Conservation (phyloP, 768 basidiomycete species). For the Lactifluus hygrophoroides region DNA sequence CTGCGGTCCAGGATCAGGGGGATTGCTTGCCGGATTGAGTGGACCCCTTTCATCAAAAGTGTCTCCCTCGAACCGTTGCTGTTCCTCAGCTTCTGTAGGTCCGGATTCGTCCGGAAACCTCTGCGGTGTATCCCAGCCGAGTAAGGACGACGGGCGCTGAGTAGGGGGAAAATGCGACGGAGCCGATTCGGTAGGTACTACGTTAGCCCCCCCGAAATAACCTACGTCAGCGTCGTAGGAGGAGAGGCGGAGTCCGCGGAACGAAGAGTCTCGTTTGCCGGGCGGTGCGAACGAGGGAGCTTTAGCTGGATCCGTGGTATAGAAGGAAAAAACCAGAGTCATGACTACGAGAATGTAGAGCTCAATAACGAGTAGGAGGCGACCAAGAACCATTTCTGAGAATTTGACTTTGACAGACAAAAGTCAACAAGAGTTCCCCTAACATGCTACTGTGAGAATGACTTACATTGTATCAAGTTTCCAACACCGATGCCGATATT, state of each 20-base stretch:
- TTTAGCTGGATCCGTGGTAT: conserved; percentile 1
- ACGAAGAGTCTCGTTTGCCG: conserved; percentile 22
- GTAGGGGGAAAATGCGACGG: not conserved
- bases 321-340: conserved; percentile 41
- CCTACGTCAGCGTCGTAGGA: not conserved
- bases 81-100: conserved; percentile 25
- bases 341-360: conserved; percentile 55
- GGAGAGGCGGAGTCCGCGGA: conserved; percentile 20
- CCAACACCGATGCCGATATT: conserved; percentile 47
- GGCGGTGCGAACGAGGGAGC: not conserved
- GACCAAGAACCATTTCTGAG: conserved; percentile 61
- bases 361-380: conserved; percentile 54
- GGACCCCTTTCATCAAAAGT: not conserved
- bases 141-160: conserved; percentile 30
- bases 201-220: not conserved
- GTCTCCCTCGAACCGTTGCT: conserved; percentile 28
- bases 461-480: conserved; percentile 51
- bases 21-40: not conserved
- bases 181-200: not conserved
- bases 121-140: conserved; percentile 22
- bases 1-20: conserved; percentile 12
- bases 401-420: conserved; percentile 46
- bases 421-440: not conserved
- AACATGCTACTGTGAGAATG: not conserved
- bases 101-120: conserved; percentile 24